Evolutionary conservation across 345 rosid species (phyloP).

Genomic region (Salix dunnii): DNA sequence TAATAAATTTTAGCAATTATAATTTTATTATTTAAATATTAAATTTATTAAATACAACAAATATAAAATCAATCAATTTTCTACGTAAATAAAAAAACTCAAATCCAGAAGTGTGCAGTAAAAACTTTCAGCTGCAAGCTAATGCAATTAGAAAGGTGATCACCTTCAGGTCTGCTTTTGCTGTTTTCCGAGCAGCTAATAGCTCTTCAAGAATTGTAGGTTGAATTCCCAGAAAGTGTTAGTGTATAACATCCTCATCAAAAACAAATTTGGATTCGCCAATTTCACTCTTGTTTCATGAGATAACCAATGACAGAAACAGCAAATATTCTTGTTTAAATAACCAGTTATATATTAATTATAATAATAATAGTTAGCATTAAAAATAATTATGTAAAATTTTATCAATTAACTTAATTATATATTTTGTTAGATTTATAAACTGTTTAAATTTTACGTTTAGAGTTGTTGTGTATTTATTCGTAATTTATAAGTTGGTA

Average conservation of each 20-base stretch:
- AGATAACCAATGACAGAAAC: not conserved
- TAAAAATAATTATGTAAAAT: no score
- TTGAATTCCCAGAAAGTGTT: slow-evolving; percentile 75
- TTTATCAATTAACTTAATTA: no score
- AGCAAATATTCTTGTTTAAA: not conserved
- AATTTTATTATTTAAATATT: no score
- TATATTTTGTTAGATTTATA: no score
- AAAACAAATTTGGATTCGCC: slow-evolving; percentile 1
- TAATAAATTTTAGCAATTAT: no score
- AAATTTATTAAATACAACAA: no score
- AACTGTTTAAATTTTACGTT: no score
- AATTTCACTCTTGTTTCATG: not conserved
- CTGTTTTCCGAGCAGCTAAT: slow-evolving; percentile 85
- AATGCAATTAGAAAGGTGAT: slow-evolving; percentile 13
- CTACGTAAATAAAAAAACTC: no score
- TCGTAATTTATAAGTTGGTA: no score
- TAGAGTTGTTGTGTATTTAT: no score
- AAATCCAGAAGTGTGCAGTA: not conserved
- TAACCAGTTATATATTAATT: slow-evolving; percentile 18
- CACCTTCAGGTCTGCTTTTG: slow-evolving; percentile 94
- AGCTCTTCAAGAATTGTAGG: slow-evolving; percentile 98
- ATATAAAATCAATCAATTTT: no score
- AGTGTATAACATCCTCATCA: slow-evolving; percentile 8
- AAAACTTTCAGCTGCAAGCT: slow-evolving; percentile 7
- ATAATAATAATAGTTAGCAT: no score